phyloP scores from a whole-genome alignment of 2,329 filamentous ascomycete species.

The Fusarium chuoi region DNA sequence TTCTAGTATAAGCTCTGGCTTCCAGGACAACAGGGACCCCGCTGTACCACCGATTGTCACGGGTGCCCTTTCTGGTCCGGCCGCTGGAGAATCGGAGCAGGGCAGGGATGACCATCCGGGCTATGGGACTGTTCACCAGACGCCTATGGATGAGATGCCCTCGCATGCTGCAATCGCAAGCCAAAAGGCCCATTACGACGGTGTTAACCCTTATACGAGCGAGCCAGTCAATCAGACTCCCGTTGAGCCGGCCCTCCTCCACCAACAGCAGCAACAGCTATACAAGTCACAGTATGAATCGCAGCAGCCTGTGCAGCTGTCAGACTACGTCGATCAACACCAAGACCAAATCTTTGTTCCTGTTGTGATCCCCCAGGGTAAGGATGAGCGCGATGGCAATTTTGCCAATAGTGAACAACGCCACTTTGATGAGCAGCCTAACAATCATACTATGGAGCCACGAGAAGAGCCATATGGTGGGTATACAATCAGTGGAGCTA shows the following conservation, averaged over 20 bases:
- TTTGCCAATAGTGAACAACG: constrained; percentile 8
- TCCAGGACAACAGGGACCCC: constrained; percentile 62
- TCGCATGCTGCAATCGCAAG: constrained; percentile 62
- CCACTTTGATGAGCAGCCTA: constrained; percentile 11
- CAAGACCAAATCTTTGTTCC: constrained; percentile 33
- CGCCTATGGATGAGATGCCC: constrained; percentile 59
- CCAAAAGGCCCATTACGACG: constrained; percentile 63
- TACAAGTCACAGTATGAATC: constrained; percentile 12
- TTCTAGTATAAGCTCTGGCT: constrained; percentile 81
- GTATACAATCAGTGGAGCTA: constrained; percentile 5
- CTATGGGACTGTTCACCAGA: constrained; percentile 59
- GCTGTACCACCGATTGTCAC: constrained; percentile 70
- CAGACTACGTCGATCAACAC: constrained; percentile 28
- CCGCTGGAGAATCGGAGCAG: constrained; percentile 47
- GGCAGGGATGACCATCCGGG: constrained; percentile 48
- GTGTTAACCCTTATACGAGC: constrained; percentile 67
- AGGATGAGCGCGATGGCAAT: constrained; percentile 18
- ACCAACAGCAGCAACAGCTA: constrained; percentile 25
- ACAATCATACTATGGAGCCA: constrained; percentile 15
- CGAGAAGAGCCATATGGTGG: constrained; percentile 12
- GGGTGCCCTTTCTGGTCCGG: constrained; percentile 58
- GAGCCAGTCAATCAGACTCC: constrained; percentile 50
- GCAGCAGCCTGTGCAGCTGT: constrained; percentile 28
- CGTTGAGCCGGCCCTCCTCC: constrained; percentile 9
- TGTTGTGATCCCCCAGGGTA: constrained; percentile 32